A percentile compares a stretch with the other conserved stretches of the same genome.
These are phyloP conservation scores for Russula dissimulans DNA, from an alignment of 768 basidiomycete genomes.

Conservation along the genomic window DNA sequence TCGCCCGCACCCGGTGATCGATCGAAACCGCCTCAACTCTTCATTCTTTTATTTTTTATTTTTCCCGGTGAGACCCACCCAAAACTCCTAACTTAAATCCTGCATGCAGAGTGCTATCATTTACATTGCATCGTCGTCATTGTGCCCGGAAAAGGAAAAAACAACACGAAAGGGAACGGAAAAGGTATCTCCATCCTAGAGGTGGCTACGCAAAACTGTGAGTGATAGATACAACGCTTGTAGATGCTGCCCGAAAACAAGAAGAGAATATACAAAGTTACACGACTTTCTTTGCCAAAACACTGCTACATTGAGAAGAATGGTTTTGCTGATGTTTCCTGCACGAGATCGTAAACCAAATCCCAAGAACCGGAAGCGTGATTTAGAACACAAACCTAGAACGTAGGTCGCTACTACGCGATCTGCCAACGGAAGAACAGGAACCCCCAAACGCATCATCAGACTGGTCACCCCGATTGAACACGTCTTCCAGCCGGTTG, in stretches of 20 bases:
- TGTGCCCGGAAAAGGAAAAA: not conserved
- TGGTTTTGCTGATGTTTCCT: not conserved
- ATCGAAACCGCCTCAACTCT: not conserved
- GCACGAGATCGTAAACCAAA: not conserved
- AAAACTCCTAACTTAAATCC: constrained; percentile 8
- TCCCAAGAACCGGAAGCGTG: not conserved
- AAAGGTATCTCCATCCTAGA: not conserved
- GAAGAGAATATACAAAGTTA: constrained; percentile 4
- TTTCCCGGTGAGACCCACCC: too few species aligned
- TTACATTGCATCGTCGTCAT: constrained; percentile 8
- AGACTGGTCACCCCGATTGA: not conserved
- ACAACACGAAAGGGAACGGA: not conserved
- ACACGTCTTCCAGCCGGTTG: not conserved
- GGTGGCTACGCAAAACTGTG: not conserved
- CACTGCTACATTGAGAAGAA: constrained; percentile 8
- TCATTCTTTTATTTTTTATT: too few species aligned
- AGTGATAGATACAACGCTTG: constrained; percentile 17
- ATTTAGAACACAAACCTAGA: constrained; percentile 7
- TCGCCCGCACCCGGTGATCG: not conserved
- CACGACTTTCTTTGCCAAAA: constrained; percentile 6
- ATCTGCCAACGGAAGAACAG: not conserved
- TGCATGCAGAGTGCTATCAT: constrained; percentile 9
- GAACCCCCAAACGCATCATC: not conserved
- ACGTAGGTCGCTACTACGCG: not conserved
- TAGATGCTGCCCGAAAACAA: constrained; percentile 7